phyloP scores from a whole-genome alignment of 495 filamentous ascomycete species.

The Pyrenopolyporus hunteri region DNA sequence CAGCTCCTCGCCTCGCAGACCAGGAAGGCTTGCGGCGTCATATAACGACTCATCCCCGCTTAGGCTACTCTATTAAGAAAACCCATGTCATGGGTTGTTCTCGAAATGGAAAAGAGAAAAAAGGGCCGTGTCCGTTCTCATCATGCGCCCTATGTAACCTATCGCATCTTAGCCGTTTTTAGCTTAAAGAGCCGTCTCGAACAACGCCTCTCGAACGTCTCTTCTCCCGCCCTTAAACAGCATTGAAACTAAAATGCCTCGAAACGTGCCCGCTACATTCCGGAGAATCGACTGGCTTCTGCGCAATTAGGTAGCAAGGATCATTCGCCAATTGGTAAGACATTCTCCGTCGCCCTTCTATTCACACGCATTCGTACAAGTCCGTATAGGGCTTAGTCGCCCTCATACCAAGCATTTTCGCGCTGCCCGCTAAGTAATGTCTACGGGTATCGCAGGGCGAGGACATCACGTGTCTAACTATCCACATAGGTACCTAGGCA shows the following conservation, averaged over 20 bases:
- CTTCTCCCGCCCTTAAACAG: background rate
- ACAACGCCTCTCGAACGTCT: constrained; percentile 5
- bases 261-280: constrained; percentile 21
- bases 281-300: constrained; percentile 7
- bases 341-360: background rate
- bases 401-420: background rate
- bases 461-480: too few species aligned
- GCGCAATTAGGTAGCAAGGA: background rate
- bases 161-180: constrained; percentile 11
- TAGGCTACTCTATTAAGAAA: constrained; percentile 30
- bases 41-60: constrained; percentile 28
- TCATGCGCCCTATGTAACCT: constrained; percentile 19
- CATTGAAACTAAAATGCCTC: constrained; percentile 14
- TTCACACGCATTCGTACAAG: too few species aligned
- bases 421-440: background rate
- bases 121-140: too few species aligned
- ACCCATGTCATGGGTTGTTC: constrained; percentile 4
- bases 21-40: constrained; percentile 1
- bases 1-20: constrained; percentile 9
- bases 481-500: too few species aligned
- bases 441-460: background rate
- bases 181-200: constrained; percentile 8
- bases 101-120: constrained; percentile 17
- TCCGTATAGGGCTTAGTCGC: background rate
- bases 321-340: background rate